These are phyloP conservation scores for Verticillium nubilum DNA, from an alignment of 2,329 filamentous ascomycete genomes.

Conservation along the genomic window DNA sequence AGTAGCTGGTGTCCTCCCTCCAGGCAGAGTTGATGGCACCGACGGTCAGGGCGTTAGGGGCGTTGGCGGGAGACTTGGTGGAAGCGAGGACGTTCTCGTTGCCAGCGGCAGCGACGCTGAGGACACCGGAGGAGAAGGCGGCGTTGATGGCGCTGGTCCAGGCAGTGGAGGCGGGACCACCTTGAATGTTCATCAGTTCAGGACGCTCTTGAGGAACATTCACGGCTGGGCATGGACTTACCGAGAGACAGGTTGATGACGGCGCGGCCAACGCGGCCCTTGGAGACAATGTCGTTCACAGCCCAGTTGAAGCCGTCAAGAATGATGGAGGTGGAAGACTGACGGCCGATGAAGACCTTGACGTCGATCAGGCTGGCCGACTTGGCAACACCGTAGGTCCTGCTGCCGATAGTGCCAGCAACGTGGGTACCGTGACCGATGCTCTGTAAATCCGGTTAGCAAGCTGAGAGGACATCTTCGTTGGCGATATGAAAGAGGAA, in stretches of 20 bases:
- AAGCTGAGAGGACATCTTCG: conserved; percentile 20
- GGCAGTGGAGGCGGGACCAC: conserved; percentile 35
- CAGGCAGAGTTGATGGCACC: conserved; percentile 38
- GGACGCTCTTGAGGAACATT: no score
- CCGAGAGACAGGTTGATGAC: conserved; percentile 40
- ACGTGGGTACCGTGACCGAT: conserved; percentile 38
- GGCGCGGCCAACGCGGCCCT: conserved; percentile 20
- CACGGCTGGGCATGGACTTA: neutral
- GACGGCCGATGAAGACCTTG: conserved; percentile 34
- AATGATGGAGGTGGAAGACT: conserved; percentile 22
- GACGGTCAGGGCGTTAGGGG: conserved; percentile 43
- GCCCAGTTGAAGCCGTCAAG: conserved; percentile 29
- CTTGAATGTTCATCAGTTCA: conserved; percentile 14
- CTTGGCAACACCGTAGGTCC: conserved; percentile 36
- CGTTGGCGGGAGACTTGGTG: conserved; percentile 41
- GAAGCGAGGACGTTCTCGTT: conserved; percentile 33
- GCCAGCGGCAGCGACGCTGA: conserved; percentile 49
- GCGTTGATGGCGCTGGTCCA: conserved; percentile 44
- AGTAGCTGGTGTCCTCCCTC: conserved; percentile 32
- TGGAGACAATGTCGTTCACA: conserved; percentile 23
- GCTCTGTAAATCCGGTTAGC: conserved; percentile 14
- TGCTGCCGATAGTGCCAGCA: conserved; percentile 28
- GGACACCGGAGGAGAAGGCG: conserved; percentile 39
- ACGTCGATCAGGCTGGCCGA: conserved; percentile 35
- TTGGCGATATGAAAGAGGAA: conserved; percentile 12